Evolutionary conservation across 208 protist genomes (phyloP), one percentile per base, ranked within the genome.

Genomic region (Crithidia mellificae): DNA sequence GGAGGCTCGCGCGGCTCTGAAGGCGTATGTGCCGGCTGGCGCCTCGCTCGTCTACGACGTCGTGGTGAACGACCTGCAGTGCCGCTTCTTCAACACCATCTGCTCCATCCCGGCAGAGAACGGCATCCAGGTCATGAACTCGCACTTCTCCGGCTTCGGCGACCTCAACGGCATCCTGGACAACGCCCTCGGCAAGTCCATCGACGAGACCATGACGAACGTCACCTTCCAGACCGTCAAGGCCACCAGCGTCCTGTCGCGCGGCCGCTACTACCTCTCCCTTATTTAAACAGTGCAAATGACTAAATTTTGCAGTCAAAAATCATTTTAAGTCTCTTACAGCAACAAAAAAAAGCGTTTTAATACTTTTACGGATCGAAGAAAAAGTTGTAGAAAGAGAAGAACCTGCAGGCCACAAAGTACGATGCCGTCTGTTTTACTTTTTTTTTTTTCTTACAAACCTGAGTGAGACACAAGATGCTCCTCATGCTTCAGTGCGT

Each of bases 161-260:
- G 69, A 64, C 46, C 29, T 57, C 58, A 50, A 46, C 61, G n/a
- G 25, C 32, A 38, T 67, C 7, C 62, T 68, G 9, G 36, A 30
- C 61, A 67, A 49, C 61, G 51, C 43, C 19, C 39, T 49, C 4
- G 55, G 58, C 27, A 39, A 30, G 19, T 30, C 44, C 14, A 43
- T 66, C 29, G 61, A 74, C 30, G 54, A 47, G 11, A 12, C 30
- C 1, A 56, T 74, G 57, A 77, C 38, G 22, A 50, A 49, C 56
- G 46, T 56, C 22, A 61, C 54, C 56, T 46, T 36, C 32, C 25
- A 38, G 22, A 24, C 41, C 22, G 25, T 71, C 19, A 44, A 41
- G 19, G n/a, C 19, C 12, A 59, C 34, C 19, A 63, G 56, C 22
- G 34, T 63, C 30, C 6, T 51, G 34, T 25, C 41, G 6, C 20